Conservation (phyloP, 73 alveolate species). For the Paramecium sexaurelia region DNA sequence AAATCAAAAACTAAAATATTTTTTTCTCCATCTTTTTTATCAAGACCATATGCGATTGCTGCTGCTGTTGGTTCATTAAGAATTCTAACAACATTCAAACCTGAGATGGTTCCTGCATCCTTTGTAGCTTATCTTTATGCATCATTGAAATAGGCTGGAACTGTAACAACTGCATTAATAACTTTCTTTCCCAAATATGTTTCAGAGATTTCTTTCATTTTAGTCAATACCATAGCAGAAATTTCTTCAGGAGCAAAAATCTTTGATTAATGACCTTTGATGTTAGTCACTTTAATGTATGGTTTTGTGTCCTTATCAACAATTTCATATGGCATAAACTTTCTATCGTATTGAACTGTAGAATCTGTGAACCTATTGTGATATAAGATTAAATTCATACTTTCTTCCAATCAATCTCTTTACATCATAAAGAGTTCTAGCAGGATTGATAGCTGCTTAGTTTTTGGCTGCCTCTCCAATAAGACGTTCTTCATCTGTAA, state of each 20-base stretch:
- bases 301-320: slow-evolving; percentile 95
- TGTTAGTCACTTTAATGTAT: slow-evolving; percentile 80
- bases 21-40: slow-evolving; percentile 91
- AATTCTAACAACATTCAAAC: slow-evolving; percentile 96
- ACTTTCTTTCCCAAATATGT: slow-evolving; percentile 94
- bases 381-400: slow-evolving; percentile 14
- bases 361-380: slow-evolving; percentile 74
- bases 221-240: slow-evolving; percentile 92
- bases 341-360: slow-evolving; percentile 89
- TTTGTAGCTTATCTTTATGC: slow-evolving; percentile 97
- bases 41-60: slow-evolving; percentile 98
- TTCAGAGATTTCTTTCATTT: slow-evolving; percentile 89
- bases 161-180: slow-evolving; percentile 97
- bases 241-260: slow-evolving; percentile 93
- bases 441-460: slow-evolving; percentile 88
- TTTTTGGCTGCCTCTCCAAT: slow-evolving; percentile 97
- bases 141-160: slow-evolving; percentile 97
- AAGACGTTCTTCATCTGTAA: slow-evolving; percentile 89
- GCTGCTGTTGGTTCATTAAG: slow-evolving; percentile 99
- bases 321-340: slow-evolving; percentile 90
- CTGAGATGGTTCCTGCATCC: slow-evolving; percentile 99
- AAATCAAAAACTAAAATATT: slow-evolving; percentile 93
- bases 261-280: slow-evolving; percentile 80
- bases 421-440: slow-evolving; percentile 85
- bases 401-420: slow-evolving; percentile 87